Percentiles rank a stretch among this genome's conserved stretches.
Conservation (phyloP, 2,329 filamentous ascomycete species). For the Akanthomyces muscarius region DNA sequence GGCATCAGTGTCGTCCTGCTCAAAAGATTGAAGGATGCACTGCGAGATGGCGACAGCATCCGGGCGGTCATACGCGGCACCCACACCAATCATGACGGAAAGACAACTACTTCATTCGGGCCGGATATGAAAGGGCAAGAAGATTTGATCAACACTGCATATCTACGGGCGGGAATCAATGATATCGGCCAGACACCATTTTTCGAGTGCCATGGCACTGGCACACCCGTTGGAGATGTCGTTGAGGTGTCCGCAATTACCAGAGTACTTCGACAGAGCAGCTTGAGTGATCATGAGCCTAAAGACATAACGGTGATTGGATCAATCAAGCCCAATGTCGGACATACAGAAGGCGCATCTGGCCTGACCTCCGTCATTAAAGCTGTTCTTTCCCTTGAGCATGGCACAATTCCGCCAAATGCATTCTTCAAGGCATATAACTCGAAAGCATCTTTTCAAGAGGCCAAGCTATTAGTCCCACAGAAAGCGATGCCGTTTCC, state of each 20-base stretch:
- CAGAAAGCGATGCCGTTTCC: too few relatives aligned
- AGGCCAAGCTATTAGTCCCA: too few relatives aligned
- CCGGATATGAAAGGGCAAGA: neutral
- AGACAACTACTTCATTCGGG: neutral
- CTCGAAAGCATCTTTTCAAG: neutral
- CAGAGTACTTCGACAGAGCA: too few relatives aligned
- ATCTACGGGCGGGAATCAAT: too few relatives aligned
- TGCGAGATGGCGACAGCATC: slow-evolving; percentile 19
- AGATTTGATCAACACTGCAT: too few relatives aligned
- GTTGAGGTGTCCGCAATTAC: too few relatives aligned
- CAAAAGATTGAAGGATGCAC: slow-evolving; percentile 27
- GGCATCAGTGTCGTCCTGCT: slow-evolving; percentile 28
- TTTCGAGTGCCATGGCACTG: slow-evolving; percentile 25
- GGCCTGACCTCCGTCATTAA: slow-evolving; percentile 22
- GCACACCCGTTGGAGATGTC: neutral
- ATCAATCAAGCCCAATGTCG: slow-evolving; percentile 22
- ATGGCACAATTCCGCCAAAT: neutral
- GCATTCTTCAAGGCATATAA: neutral
- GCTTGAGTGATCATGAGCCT: too few relatives aligned
- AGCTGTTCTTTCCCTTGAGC: slow-evolving; percentile 9
- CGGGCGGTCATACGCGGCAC: neutral
- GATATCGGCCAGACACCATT: slow-evolving; percentile 31
- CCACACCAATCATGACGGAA: neutral
- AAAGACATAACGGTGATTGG: too few relatives aligned
- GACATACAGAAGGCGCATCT: slow-evolving; percentile 22